Percentiles rank a stretch among this genome's conserved stretches.
Evolutionary conservation across 805 yeast genomes (phyloP).

Genomic region (Sugiyamaella marilandica): DNA sequence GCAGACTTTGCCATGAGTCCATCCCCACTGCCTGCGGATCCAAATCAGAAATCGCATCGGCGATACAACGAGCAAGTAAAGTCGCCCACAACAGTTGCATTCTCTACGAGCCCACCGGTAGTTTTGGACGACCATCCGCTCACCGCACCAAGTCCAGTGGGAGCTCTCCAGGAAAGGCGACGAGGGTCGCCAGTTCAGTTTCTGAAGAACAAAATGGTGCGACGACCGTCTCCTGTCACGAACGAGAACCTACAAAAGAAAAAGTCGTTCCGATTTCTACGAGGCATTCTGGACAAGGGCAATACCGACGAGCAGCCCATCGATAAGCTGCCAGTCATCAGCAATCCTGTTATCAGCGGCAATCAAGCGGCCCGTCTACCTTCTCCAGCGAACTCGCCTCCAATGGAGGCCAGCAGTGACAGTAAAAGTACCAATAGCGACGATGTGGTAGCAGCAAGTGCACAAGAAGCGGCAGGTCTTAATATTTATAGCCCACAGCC

Average conservation of each 20-base stretch:
- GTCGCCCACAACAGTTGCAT: slow-evolving; percentile 7
- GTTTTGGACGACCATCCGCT: neutral
- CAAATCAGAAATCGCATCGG: slow-evolving; percentile 5
- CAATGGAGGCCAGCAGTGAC: neutral
- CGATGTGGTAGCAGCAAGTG: neutral
- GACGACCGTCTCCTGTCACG: neutral
- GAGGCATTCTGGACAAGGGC: slow-evolving; percentile 7
- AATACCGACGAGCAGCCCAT: neutral
- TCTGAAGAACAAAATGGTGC: slow-evolving; percentile 8
- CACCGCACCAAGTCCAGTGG: slow-evolving; percentile 4
- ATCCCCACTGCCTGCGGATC: slow-evolving; percentile 9
- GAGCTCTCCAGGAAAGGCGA: slow-evolving; percentile 2
- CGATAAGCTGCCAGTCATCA: neutral
- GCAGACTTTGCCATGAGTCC: slow-evolving; percentile 27
- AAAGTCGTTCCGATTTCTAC: slow-evolving; percentile 15
- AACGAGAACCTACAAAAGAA: slow-evolving; percentile 10
- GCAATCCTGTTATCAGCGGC: neutral
- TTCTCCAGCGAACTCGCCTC: neutral
- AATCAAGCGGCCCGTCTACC: neutral
- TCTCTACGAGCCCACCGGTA: neutral
- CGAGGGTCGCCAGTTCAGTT: slow-evolving; percentile 12
- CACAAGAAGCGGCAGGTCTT: neutral
- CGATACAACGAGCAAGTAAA: neutral
- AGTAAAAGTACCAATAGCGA: neutral
- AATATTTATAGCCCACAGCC: slow-evolving; percentile 1